Evolutionary conservation across 108 stramenopile species (phyloP).

Genomic region (Skeletonema marinoi): DNA sequence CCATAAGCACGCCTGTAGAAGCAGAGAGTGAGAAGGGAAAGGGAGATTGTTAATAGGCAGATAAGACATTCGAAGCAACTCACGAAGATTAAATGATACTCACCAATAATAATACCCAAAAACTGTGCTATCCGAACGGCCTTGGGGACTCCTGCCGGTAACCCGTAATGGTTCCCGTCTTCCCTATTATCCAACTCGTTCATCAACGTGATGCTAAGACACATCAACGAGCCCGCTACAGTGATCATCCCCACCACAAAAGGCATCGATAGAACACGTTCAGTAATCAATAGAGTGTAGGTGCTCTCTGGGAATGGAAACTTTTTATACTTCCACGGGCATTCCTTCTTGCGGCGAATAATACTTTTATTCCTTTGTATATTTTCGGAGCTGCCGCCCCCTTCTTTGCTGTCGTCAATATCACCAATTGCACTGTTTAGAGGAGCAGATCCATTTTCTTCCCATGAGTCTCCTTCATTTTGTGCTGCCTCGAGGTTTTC

Average conservation of each 20-base stretch:
- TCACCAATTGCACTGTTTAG: too few relatives aligned
- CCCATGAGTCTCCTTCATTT: too few relatives aligned
- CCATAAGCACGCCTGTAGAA: slow-evolving; percentile 1
- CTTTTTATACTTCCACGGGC: not conserved
- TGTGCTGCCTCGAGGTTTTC: too few relatives aligned
- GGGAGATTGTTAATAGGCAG: not conserved
- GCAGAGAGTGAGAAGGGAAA: not conserved
- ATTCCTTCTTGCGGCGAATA: too few relatives aligned
- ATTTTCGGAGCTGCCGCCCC: too few relatives aligned
- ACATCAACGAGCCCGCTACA: slow-evolving; percentile 2
- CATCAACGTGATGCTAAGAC: slow-evolving; percentile 17
- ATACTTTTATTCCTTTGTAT: too few relatives aligned
- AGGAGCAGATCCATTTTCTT: too few relatives aligned
- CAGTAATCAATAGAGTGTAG: slow-evolving; percentile 29
- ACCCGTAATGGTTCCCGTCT: not conserved
- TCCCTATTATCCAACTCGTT: not conserved
- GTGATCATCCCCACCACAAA: slow-evolving; percentile 19
- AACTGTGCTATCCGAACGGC: not conserved
- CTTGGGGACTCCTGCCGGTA: not conserved
- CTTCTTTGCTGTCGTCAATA: too few relatives aligned
- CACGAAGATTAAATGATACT: not conserved
- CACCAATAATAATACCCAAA: not conserved
- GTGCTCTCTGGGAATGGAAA: slow-evolving; percentile 23
- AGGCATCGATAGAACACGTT: slow-evolving; percentile 15
- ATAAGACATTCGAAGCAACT: not conserved